Conservation (phyloP, 2,329 filamentous ascomycete genomes). For the Lasiodiplodia sp. region DNA sequence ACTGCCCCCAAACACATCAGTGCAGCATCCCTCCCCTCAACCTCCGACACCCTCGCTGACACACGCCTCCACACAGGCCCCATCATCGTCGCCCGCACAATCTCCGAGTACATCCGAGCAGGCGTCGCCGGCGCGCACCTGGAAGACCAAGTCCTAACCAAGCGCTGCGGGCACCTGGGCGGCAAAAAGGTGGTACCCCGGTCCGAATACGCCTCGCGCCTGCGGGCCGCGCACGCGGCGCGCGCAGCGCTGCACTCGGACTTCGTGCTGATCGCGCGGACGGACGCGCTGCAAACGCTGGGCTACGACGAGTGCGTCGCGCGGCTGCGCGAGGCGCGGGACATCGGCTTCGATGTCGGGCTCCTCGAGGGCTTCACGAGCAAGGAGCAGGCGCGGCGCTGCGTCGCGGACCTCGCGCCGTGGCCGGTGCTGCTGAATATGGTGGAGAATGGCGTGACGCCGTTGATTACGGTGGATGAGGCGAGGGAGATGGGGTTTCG, state of each 20-base stretch:
- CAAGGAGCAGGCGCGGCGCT: slow-evolving; percentile 57
- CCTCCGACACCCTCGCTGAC: slow-evolving; percentile 58
- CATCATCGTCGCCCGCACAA: slow-evolving; percentile 46
- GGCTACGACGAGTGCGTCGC: slow-evolving; percentile 65
- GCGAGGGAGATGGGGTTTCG: slow-evolving; percentile 64
- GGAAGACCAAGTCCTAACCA: slow-evolving; percentile 69
- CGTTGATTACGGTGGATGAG: slow-evolving; percentile 59
- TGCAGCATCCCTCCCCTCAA: slow-evolving; percentile 59
- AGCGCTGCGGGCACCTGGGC: slow-evolving; percentile 70
- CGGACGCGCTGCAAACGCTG: slow-evolving; percentile 64
- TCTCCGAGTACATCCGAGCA: slow-evolving; percentile 60
- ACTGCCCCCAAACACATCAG: no score
- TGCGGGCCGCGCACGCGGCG: slow-evolving; percentile 63
- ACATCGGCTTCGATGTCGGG: slow-evolving; percentile 65
- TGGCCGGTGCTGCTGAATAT: slow-evolving; percentile 64
- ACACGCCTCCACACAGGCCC: slow-evolving; percentile 51
- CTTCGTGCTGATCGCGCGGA: slow-evolving; percentile 70
- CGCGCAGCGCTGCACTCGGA: slow-evolving; percentile 59
- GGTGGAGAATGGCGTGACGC: slow-evolving; percentile 64
- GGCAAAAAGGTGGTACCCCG: slow-evolving; percentile 66
- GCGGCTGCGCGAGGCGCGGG: slow-evolving; percentile 59
- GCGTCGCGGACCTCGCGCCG: slow-evolving; percentile 58
- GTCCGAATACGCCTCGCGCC: slow-evolving; percentile 62
- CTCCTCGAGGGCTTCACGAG: slow-evolving; percentile 67
- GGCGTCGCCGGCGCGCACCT: slow-evolving; percentile 68